Conservation (phyloP, 495 filamentous ascomycete species). For the Amphirosellinia nigrospora region DNA sequence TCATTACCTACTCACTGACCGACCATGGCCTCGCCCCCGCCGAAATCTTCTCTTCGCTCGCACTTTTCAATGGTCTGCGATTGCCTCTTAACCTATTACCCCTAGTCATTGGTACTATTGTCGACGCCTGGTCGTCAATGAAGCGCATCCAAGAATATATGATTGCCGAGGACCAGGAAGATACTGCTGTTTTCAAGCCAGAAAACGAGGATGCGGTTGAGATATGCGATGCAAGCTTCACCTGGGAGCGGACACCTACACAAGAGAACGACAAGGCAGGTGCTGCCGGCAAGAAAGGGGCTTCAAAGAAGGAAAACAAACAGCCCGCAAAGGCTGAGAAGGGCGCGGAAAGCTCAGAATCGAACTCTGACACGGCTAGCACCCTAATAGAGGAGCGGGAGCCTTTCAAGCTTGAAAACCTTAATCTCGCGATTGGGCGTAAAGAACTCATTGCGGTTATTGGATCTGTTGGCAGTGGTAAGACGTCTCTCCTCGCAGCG, state of each 20-base stretch:
- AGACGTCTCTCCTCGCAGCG: slow-evolving; percentile 88
- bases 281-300: slow-evolving; percentile 42
- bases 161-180: slow-evolving; percentile 80
- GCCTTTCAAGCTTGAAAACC: slow-evolving; percentile 80
- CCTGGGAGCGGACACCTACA: slow-evolving; percentile 83
- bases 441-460: slow-evolving; percentile 91
- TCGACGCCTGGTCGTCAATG: slow-evolving; percentile 86
- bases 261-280: slow-evolving; percentile 58
- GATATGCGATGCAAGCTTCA: slow-evolving; percentile 78
- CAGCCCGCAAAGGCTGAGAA: slow-evolving; percentile 39
- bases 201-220: slow-evolving; percentile 72
- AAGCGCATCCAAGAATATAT: slow-evolving; percentile 87
- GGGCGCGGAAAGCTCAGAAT: slow-evolving; percentile 34
- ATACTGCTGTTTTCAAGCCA: slow-evolving; percentile 69
- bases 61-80: slow-evolving; percentile 88
- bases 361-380: slow-evolving; percentile 55
- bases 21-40: slow-evolving; percentile 74
- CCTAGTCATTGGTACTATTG: slow-evolving; percentile 83
- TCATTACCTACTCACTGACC: slow-evolving; percentile 88
- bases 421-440: slow-evolving; percentile 75
- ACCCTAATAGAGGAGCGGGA: slow-evolving; percentile 63
- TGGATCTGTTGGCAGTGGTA: slow-evolving; percentile 88
- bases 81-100: slow-evolving; percentile 89
- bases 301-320: slow-evolving; percentile 51
- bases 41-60: slow-evolving; percentile 87